Percentiles rank a stretch among this genome's conserved stretches.
phyloP scores from a whole-genome alignment of 129 eudicot species.

The Ambrosia artemisiifolia region DNA sequence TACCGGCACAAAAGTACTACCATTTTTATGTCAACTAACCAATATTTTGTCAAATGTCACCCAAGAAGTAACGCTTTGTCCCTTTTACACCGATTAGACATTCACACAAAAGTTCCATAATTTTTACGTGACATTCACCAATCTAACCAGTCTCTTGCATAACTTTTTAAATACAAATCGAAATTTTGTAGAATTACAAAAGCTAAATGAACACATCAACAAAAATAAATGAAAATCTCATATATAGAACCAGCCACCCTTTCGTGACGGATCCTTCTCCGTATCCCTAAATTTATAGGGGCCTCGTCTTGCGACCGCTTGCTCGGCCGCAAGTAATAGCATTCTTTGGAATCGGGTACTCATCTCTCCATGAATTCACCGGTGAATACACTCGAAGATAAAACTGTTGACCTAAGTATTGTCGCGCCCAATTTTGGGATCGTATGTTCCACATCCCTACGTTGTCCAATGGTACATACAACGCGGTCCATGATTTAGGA shows the following conservation, averaged over 20 bases:
- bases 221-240: slow-evolving; percentile 19
- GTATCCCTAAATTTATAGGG: slow-evolving; percentile 34
- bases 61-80: no score
- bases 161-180: not conserved
- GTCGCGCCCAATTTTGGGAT: slow-evolving; percentile 79
- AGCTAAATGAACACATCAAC: not conserved
- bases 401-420: slow-evolving; percentile 89
- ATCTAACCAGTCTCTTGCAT: not conserved
- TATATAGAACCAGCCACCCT: slow-evolving; percentile 59
- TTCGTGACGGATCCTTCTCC: slow-evolving; percentile 47
- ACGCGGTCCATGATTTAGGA: slow-evolving; percentile 87
- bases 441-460: slow-evolving; percentile 97
- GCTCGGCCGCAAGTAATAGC: slow-evolving; percentile 91
- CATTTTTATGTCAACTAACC: no score
- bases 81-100: no score
- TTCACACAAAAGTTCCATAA: no score
- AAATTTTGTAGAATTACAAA: not conserved
- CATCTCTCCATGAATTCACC: slow-evolving; percentile 74
- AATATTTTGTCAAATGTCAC: no score
- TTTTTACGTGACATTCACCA: not conserved
- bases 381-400: slow-evolving; percentile 77
- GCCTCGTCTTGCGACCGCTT: slow-evolving; percentile 65
- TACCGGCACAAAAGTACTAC: no score
- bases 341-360: slow-evolving; percentile 76
- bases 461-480: slow-evolving; percentile 78